These are phyloP conservation scores for Micractinium conductrix DNA, from an alignment of 139 green algal species.

Conservation along the genomic window DNA sequence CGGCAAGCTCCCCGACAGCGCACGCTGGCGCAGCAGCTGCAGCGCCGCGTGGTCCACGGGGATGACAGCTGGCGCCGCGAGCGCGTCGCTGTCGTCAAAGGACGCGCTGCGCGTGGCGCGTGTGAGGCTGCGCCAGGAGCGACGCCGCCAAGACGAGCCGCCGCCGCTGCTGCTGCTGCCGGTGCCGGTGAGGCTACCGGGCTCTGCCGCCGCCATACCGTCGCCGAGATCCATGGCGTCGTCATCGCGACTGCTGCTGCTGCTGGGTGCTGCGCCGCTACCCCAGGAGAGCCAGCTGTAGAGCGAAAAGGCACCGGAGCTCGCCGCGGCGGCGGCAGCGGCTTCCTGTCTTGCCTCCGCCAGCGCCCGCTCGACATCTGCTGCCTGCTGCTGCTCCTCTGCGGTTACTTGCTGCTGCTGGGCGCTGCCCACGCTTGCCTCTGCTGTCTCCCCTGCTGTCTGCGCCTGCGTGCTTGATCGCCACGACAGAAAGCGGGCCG, in stretches of 20 bases:
- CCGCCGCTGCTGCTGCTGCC: not conserved
- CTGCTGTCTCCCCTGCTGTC: not conserved
- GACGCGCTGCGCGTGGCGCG: not conserved
- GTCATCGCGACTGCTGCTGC: not conserved
- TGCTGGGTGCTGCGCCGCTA: not conserved
- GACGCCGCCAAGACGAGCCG: not conserved
- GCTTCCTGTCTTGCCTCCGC: not conserved
- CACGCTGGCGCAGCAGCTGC: constrained; percentile 58
- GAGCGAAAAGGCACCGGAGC: not conserved
- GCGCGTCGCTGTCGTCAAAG: not conserved
- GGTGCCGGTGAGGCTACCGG: not conserved
- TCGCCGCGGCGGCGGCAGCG: not conserved
- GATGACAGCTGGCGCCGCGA: not conserved
- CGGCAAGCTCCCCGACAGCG: constrained; percentile 50
- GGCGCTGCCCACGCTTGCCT: no score
- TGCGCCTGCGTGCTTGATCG: no score
- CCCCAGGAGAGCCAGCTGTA: constrained; percentile 26
- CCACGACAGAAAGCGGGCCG: no score
- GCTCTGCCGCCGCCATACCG: constrained; percentile 26
- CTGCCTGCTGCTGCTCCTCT: not conserved
- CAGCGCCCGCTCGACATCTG: not conserved
- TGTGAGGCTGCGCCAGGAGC: constrained; percentile 17
- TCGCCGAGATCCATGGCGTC: constrained; percentile 2
- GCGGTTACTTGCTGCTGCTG: not conserved
- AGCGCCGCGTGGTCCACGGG: constrained; percentile 67